phyloP scores from a whole-genome alignment of 148 eudicot genomes.

The Camellia lanceoleosa region DNA sequence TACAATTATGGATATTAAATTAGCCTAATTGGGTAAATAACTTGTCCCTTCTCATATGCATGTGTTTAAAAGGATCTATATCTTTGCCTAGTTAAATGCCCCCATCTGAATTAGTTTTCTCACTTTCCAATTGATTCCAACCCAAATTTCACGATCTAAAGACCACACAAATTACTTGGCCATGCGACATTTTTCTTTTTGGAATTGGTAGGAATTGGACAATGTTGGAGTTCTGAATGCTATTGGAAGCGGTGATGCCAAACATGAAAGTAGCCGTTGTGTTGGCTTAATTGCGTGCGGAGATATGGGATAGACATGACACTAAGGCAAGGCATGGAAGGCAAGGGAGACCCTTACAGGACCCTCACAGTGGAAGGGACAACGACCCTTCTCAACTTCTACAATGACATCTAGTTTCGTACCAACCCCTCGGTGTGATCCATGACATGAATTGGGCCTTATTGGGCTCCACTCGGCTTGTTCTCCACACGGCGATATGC shows the following conservation, averaged over 20 bases:
- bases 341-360: constrained; percentile 75
- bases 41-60: too few relatives aligned
- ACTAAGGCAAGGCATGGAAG: constrained; percentile 41
- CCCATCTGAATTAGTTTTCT: too few relatives aligned
- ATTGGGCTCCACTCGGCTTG: constrained; percentile 41
- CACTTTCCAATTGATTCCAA: too few relatives aligned
- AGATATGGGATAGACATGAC: constrained; percentile 64
- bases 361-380: constrained; percentile 75
- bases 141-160: too few relatives aligned
- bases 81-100: too few relatives aligned
- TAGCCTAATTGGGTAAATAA: too few relatives aligned
- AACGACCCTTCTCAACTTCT: constrained; percentile 83
- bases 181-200: not conserved
- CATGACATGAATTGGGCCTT: constrained; percentile 50
- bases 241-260: constrained; percentile 67
- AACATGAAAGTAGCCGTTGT: constrained; percentile 59
- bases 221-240: constrained; percentile 71
- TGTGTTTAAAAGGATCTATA: too few relatives aligned
- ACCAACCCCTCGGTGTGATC: constrained; percentile 54
- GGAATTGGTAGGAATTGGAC: constrained; percentile 54
- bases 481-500: constrained; percentile 61
- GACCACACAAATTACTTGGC: too few relatives aligned
- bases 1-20: too few relatives aligned
- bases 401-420: constrained; percentile 55
- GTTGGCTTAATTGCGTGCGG: constrained; percentile 61